Percentiles rank a stretch among this genome's conserved stretches.
Evolutionary conservation across 2,329 filamentous ascomycete species (phyloP).

Genomic region (Penicillium sp.): DNA sequence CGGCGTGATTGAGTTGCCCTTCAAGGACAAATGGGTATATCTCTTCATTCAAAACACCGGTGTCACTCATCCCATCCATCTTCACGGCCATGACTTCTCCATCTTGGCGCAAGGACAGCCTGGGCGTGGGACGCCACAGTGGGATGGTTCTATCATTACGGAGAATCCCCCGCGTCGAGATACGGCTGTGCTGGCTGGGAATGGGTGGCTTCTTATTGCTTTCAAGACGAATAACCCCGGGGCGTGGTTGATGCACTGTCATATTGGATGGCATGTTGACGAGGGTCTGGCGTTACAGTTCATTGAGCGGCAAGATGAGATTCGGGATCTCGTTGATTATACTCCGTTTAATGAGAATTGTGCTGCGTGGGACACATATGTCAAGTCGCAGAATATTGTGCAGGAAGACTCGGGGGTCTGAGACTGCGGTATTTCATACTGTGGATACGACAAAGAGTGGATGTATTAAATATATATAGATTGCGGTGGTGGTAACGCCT

Average conservation of each 20-base stretch:
- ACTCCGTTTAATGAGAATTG: background rate
- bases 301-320: constrained; percentile 20
- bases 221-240: constrained; percentile 47
- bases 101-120: background rate
- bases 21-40: constrained; percentile 3
- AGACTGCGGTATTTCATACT: background rate
- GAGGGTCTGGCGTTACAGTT: constrained; percentile 30
- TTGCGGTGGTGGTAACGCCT: background rate
- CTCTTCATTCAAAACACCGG: constrained; percentile 1
- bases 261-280: constrained; percentile 36
- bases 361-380: background rate
- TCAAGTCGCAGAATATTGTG: background rate
- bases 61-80: constrained; percentile 1
- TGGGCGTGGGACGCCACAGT: constrained; percentile 14
- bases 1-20: background rate
- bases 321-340: background rate
- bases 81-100: constrained; percentile 1
- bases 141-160: constrained; percentile 33
- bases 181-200: constrained; percentile 39
- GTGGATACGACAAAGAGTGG: background rate
- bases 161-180: constrained; percentile 44
- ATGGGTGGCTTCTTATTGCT: constrained; percentile 43
- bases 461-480: background rate
- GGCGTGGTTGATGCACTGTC: constrained; percentile 46
- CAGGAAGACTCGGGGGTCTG: background rate